Evolutionary conservation across 2,329 filamentous ascomycete genomes (phyloP).

Genomic region (Chaetomiaceae sp.): DNA sequence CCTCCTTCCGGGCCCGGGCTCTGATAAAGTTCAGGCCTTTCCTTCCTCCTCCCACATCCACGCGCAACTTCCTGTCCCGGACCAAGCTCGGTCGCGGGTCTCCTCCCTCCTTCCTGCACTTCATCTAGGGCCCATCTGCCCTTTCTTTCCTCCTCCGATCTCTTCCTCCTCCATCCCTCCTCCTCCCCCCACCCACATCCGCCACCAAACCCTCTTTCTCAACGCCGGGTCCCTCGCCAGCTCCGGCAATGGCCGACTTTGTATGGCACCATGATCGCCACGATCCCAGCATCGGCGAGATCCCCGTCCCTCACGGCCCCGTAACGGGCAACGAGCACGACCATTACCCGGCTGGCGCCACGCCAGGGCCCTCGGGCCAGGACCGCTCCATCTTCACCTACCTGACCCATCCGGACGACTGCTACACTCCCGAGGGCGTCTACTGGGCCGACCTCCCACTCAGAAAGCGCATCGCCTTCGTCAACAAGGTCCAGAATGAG

Average conservation of each 20-base stretch:
- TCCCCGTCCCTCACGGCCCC: constrained; percentile 53
- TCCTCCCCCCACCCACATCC: not conserved
- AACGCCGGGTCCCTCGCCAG: not conserved
- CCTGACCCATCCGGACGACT: constrained; percentile 82
- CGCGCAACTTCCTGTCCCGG: too few species aligned
- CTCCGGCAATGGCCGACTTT: constrained; percentile 29
- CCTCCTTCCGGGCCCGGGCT: not conserved
- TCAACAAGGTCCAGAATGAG: constrained; percentile 64
- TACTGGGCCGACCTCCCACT: constrained; percentile 92
- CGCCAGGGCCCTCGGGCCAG: constrained; percentile 39
- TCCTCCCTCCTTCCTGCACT: too few species aligned
- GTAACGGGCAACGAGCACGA: constrained; percentile 47
- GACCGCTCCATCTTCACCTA: constrained; percentile 66
- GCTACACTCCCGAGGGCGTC: constrained; percentile 72
- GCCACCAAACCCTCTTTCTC: not conserved
- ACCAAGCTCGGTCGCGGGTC: not conserved
- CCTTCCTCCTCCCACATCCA: not conserved
- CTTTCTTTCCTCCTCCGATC: not conserved
- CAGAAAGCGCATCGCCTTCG: constrained; percentile 66
- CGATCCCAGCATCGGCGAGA: constrained; percentile 44
- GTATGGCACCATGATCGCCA: constrained; percentile 39
- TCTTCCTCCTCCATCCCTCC: not conserved
- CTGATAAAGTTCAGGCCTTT: not conserved
- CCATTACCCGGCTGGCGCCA: constrained; percentile 38
- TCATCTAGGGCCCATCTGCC: too few species aligned